Evolutionary conservation across 75 land plant species (phyloP).

Genomic region (Cupressus sempervirens): DNA sequence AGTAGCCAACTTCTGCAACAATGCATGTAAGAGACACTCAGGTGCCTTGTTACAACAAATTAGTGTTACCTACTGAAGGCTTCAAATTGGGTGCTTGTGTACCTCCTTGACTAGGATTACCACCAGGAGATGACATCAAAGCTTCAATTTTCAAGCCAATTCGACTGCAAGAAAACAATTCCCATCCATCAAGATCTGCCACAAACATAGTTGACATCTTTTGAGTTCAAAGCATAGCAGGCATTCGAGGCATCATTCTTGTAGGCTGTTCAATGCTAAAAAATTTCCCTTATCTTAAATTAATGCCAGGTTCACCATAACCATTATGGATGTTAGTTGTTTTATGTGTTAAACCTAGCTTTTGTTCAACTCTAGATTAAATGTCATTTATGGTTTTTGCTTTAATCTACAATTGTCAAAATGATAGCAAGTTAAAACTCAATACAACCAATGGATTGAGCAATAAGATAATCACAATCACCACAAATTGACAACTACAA

Average conservation of each 20-base stretch:
- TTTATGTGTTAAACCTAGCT: constrained; percentile 70
- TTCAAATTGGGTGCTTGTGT: constrained; percentile 24
- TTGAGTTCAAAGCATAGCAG: constrained; percentile 59
- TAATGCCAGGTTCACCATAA: constrained; percentile 26
- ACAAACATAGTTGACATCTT: constrained; percentile 62
- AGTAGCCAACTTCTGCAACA: constrained; percentile 43
- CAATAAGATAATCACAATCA: background rate
- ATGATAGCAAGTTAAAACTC: background rate
- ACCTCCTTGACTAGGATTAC: constrained; percentile 15
- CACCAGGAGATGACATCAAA: constrained; percentile 9
- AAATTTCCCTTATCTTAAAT: constrained; percentile 17
- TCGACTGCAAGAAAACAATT: constrained; percentile 27
- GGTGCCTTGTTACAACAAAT: constrained; percentile 66
- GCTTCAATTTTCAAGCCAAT: constrained; percentile 31
- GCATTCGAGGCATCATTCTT: constrained; percentile 75
- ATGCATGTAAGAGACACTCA: constrained; percentile 44
- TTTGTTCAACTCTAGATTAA: constrained; percentile 82
- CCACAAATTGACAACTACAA: background rate
- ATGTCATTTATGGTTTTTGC: constrained; percentile 88
- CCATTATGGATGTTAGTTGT: constrained; percentile 57
- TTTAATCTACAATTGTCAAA: constrained; percentile 46
- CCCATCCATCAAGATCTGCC: constrained; percentile 57
- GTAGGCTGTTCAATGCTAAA: constrained; percentile 45
- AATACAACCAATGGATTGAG: background rate
- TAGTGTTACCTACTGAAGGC: constrained; percentile 30